Conservation (phyloP, 768 basidiomycete species). For the Trametes villosa region DNA sequence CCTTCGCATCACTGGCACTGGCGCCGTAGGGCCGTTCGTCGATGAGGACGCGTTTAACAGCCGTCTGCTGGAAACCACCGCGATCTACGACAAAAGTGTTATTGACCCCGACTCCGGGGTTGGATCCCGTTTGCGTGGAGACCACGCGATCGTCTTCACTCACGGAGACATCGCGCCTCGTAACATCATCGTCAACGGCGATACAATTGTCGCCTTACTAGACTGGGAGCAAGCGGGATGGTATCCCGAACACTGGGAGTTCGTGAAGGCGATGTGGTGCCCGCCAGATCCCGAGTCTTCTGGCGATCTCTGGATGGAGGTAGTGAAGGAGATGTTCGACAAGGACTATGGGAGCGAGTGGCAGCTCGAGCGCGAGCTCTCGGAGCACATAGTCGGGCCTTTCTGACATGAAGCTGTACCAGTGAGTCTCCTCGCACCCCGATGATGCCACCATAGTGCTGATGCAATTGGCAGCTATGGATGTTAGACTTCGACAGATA, state of each 20-base stretch:
- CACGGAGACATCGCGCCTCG: slow-evolving; percentile 49
- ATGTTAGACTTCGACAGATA: too few relatives aligned
- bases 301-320: not conserved
- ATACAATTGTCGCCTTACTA: slow-evolving; percentile 36
- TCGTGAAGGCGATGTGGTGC: slow-evolving; percentile 32
- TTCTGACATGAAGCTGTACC: not conserved
- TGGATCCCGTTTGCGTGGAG: not conserved
- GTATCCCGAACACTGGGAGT: slow-evolving; percentile 43
- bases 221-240: slow-evolving; percentile 44
- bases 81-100: not conserved
- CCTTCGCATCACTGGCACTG: not conserved
- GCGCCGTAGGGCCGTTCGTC: not conserved
- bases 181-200: slow-evolving; percentile 45
- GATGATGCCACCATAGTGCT: not conserved
- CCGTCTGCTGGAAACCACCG: not conserved
- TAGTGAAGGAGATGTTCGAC: not conserved
- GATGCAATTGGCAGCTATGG: too few relatives aligned
- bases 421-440: not conserved
- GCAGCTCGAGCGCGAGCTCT: slow-evolving; percentile 1
- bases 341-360: not conserved
- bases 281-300: not conserved
- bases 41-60: not conserved
- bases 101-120: not conserved
- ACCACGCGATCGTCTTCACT: slow-evolving; percentile 30
- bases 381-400: slow-evolving; percentile 6